Evolutionary conservation across 2,329 filamentous ascomycete genomes (phyloP), one percentile per base, ranked within the genome.

Genomic region (Seiridium cupressi): DNA sequence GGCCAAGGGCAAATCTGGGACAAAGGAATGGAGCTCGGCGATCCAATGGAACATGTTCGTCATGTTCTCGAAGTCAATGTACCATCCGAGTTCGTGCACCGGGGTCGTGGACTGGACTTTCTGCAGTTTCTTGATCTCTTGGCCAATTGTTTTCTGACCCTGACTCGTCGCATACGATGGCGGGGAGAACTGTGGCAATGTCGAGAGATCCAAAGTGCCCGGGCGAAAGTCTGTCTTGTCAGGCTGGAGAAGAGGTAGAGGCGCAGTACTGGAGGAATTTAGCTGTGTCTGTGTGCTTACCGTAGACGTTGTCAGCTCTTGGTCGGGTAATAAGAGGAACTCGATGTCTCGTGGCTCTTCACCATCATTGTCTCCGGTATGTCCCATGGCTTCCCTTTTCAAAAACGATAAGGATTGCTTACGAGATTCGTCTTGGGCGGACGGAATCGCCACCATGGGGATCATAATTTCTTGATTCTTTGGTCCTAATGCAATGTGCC

Each of bases 1-100:
- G 0, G 90, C 88, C 1, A 97, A 79, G 1, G 90, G 91, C 0
- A 95, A 79, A 1, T 76, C 72, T 0, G 77, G 64, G 32, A 92
- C 89, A 68, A 97, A 96, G 48, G 89, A 91, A 72, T 97, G 93
- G 1, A 97, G 78, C 72, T 97, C 91, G 5, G 96, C 87, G 61
- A 96, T 92, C 93, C 93, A 96, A 69, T 96, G 92, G 69, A 95
- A 97, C 63, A 93, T 81, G 68, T 93, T 96, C 31, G 78, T 83
- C 44, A 93, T 78, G 55, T 85, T 83, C 5, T 79, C 76, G 53
- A 82, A 80, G 68, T 96, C 84, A 59, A 96, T 87, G 69, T 92
- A 92, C 92, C 93, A 97, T 13, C 93, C 93, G 0, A 96, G 81
- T 61, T 89, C 84, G 61, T 88, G 82, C 1, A 85, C 71, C 0